Percentiles rank a stretch among this genome's conserved stretches.
phyloP scores from a whole-genome alignment of 345 rosid species.

The Gossypium longicalyx region DNA sequence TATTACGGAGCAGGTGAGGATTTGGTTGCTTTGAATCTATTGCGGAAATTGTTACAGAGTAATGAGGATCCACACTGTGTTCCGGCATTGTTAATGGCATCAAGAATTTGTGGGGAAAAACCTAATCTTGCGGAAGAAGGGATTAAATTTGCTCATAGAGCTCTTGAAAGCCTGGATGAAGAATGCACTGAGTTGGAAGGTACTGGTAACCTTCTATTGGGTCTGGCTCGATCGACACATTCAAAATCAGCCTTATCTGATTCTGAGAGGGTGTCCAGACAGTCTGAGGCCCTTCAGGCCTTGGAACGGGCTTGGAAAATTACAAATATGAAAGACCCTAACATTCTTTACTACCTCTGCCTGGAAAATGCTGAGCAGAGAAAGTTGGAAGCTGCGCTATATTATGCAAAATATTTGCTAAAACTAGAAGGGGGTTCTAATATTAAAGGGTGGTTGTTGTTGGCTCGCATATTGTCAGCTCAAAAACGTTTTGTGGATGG shows the following conservation, averaged over 20 bases:
- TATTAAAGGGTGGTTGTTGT: constrained; percentile 59
- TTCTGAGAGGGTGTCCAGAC: constrained; percentile 43
- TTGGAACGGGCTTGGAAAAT: constrained; percentile 49
- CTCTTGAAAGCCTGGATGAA: constrained; percentile 36
- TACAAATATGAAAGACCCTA: constrained; percentile 38
- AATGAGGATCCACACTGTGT: constrained; percentile 48
- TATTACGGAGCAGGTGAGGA: constrained; percentile 63
- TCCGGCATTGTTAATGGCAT: constrained; percentile 59
- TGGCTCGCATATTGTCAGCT: constrained; percentile 76
- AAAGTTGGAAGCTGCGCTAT: constrained; percentile 55
- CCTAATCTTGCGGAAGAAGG: constrained; percentile 61
- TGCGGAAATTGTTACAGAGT: constrained; percentile 48
- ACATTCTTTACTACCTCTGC: constrained; percentile 55
- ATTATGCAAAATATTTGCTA: constrained; percentile 42
- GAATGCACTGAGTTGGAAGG: constrained; percentile 49
- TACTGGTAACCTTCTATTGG: constrained; percentile 43
- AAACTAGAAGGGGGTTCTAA: constrained; percentile 55
- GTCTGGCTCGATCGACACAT: constrained; percentile 49
- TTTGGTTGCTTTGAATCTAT: constrained; percentile 57
- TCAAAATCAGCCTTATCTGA: constrained; percentile 44
- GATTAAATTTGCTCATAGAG: constrained; percentile 46
- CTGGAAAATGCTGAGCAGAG: constrained; percentile 75
- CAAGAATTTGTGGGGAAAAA: constrained; percentile 52
- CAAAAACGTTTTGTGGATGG: constrained; percentile 55
- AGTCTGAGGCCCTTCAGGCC: constrained; percentile 58